Evolutionary conservation across 371 early-diverging fungal genomes (phyloP), one percentile per base, ranked within the genome.

Genomic region (Blakeslea trispora): DNA sequence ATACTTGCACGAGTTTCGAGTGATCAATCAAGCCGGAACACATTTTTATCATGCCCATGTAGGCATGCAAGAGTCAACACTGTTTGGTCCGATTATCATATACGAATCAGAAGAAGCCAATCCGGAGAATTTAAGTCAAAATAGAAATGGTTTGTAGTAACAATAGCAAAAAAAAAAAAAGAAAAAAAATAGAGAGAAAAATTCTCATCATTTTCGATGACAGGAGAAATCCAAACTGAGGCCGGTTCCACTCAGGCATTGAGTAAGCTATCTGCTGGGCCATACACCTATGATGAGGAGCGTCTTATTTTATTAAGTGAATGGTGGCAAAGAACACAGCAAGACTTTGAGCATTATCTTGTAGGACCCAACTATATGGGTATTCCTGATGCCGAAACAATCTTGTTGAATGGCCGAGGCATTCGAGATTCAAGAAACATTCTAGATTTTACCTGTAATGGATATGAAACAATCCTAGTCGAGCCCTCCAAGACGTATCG

Each of bases 31-130:
- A 46, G 55, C 68, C 0, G 85, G 85, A 8, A 84, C 85, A 9
- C 81, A 61, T 52, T 84, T 78, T 59, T 79, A 77, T 46, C 81
- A 81, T 56, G 81, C 72, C 0, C 82, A 81, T 57, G 61, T 65
- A 4, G 72, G 72, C 5, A 15, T 74, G 18, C 57, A 71, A 42
- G 72, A 72, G 50, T 68, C 68, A 19, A 76, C 77, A 10, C 63
- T 80, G 0, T 72, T 73, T 59, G 81, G 75, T 0, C 61, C 81
- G 5, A 56, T 81, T 14, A 67, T 83, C n/a, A 59, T 81, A 18
- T 68, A 75, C 28, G 75, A 78, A 45, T 47, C 49, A 7, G 49
- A 59, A n/a, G 23, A 50, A 11, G 47, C 71, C 4, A 53, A 55
- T 37, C 71, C 71, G 8, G 50, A 56, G 32, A 56, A 56, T 43